Evolutionary conservation across 371 early-diverging fungal species (phyloP), one percentile per base, ranked within the genome.

Genomic region (Edhazardia aedis): DNA sequence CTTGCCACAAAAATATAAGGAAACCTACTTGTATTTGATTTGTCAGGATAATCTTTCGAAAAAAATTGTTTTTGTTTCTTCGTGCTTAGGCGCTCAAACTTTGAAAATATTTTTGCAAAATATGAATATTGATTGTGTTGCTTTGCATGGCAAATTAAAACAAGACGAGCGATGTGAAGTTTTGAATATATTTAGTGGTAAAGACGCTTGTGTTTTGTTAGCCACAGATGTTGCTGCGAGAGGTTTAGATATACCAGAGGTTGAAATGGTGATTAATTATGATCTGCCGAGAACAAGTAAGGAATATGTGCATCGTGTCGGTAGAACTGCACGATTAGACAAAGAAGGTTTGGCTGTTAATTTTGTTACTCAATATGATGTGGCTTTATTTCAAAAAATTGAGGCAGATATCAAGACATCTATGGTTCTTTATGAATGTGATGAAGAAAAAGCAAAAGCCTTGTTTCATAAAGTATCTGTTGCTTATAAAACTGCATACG

Each of bases 191-290:
- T 98, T 94, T 82, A 81, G 83, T 62, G 74, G 79, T 18, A 88
- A 84, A 23, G 79, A 82, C 42, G 80, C 84, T 21, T 85, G 87
- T 7, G 78, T 92, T 63, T 77, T 98, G 76, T 88, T 95, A 6
- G 93, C 92, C 24, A 98, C 95, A 25, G 95, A 93, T 56, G 90
- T 98, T 4, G 95, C 92, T 51, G 88, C 95, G 27, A 82, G 98
- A 77, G 98, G 98, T 62, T 75, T 96, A 26, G 98, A 95, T 78
- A 93, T 98, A 54, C 88, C 90, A 9, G 75, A 81, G 0, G 93
- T 94, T 4, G 78, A 86, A 53, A 64, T 83, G 42, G 93, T 98
- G 3, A 68, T 95, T 51, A 92, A 95, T 61, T 89, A 82, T 69
- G 89, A 95, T 66, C 75, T 94, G 6, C 28, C 56, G n/a, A 64